Conservation (phyloP, 75 land plant species). For the Sequoiadendron giganteum region DNA sequence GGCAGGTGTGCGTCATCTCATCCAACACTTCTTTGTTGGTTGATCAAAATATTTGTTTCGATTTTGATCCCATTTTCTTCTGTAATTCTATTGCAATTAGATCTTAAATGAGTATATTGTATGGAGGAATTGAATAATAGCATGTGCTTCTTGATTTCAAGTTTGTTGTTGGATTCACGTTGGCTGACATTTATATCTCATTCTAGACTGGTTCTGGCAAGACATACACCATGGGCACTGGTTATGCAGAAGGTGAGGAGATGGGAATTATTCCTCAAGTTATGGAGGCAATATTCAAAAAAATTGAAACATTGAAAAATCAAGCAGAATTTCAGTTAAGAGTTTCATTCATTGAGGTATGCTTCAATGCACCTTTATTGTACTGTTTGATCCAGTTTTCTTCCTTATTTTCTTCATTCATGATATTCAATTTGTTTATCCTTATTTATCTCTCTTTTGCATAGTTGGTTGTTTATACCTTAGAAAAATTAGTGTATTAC, state of each 20-base stretch:
- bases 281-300: constrained; percentile 69
- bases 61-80: not conserved
- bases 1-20: constrained; percentile 62
- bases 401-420: not conserved
- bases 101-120: not conserved
- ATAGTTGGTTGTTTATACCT: not conserved
- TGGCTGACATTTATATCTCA: constrained; percentile 4
- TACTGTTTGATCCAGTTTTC: constrained; percentile 1
- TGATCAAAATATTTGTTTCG: not conserved
- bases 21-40: not conserved
- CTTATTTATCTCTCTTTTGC: not conserved
- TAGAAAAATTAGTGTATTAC: not conserved
- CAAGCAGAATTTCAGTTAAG: constrained; percentile 74
- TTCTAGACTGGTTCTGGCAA: constrained; percentile 91
- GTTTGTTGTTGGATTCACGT: not conserved
- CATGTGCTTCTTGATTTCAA: not conserved
- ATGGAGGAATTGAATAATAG: not conserved
- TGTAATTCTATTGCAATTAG: constrained; percentile 4
- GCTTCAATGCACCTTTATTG: not conserved
- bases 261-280: constrained; percentile 81
- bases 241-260: constrained; percentile 51
- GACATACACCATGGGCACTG: constrained; percentile 94
- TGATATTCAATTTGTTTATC: not conserved
- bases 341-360: constrained; percentile 92
- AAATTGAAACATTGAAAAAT: constrained; percentile 59